Base-by-base conservation (phyloP, 2,329 filamentous ascomycete species). In the Botrytis pseudocinerea region DNA sequence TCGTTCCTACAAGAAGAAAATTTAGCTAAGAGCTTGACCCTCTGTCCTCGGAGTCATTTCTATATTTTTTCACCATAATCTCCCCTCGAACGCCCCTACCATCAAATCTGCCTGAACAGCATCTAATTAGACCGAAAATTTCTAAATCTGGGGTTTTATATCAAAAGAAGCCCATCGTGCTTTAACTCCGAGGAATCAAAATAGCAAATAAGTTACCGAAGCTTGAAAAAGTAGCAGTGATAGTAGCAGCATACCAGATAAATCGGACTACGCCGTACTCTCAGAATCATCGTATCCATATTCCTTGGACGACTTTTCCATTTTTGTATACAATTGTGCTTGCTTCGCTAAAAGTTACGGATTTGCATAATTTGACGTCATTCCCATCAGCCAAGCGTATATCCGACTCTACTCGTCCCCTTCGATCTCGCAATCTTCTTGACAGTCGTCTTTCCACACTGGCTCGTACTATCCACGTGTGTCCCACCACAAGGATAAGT, bases 401-500 rank as follows among this genome's bases (percentile, higher is more conserved):
- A 80, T 20, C 73, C 75, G 3, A 93, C 87, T 76, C 88, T 85
- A 71, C 87, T 91, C 16, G 83, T 85, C 4, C 91, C 91, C 80
- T 91, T 92, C 70, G 84, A 85, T 80, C 90, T 85, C 75, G 85
- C 85, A 71, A 94, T 91, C 83, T 91, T 92, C 83, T 86, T 90
- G 6, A 93, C 89, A 4, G 83, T 87, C 8, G 89, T 88, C 79
- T 86, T 85, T 0, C 90, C 89, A 77, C 87, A 89, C 74, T 85
- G 76, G 73, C 86, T 84, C 32, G 90, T 91, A 28, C 82, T 86
- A 44, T 86, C 83, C 5, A 93, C 91, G 83, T 94, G 92, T 40
- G 92, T 94, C 0, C 92, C 92, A 12, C 92, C 92, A 80, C 92
- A 94, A 1, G 92, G 91, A 83, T 94, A 93, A 40, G 87, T 87